Percentiles rank a stretch among this genome's conserved stretches.
phyloP scores from a whole-genome alignment of 805 yeast genomes.

The Hanseniaspora mollemarum region DNA sequence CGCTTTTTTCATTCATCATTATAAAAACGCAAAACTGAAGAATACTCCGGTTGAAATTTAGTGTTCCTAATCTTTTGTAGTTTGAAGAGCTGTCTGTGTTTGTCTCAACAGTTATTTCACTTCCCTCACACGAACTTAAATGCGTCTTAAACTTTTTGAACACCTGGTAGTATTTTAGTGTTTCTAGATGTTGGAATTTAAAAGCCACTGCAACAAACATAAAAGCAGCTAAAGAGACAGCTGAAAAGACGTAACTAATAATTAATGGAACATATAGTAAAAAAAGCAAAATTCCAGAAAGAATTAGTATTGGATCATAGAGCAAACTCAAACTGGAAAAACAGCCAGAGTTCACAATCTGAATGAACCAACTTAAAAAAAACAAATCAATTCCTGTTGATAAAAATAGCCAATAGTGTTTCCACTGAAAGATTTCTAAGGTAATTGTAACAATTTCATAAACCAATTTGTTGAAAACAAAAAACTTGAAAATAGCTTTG shows the following conservation, averaged over 20 bases:
- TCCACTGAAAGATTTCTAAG: slow-evolving; percentile 1
- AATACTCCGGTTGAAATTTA: neutral
- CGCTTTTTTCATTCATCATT: neutral
- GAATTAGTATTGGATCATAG: neutral
- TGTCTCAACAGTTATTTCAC: slow-evolving; percentile 23
- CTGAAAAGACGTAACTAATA: slow-evolving; percentile 3
- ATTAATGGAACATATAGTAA: slow-evolving; percentile 5
- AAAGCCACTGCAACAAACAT: slow-evolving; percentile 24
- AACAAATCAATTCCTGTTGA: neutral
- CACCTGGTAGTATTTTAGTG: slow-evolving; percentile 26
- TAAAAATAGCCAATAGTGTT: slow-evolving; percentile 1
- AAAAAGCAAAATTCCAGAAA: neutral
- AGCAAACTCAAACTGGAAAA: neutral
- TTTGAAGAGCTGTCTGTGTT: slow-evolving; percentile 21
- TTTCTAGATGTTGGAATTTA: slow-evolving; percentile 20
- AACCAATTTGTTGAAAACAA: slow-evolving; percentile 8
- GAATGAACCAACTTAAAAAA: slow-evolving; percentile 4
- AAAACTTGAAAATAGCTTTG: neutral
- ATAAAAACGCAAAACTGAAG: neutral
- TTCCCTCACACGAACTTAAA: slow-evolving; percentile 27
- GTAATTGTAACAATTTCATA: slow-evolving; percentile 10
- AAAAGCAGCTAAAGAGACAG: neutral
- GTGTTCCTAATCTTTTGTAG: slow-evolving; percentile 16
- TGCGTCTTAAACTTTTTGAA: slow-evolving; percentile 26
- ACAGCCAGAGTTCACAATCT: neutral